phyloP scores from a whole-genome alignment of 192 early-diverging fungal species.

The Obelidium mucronatum region DNA sequence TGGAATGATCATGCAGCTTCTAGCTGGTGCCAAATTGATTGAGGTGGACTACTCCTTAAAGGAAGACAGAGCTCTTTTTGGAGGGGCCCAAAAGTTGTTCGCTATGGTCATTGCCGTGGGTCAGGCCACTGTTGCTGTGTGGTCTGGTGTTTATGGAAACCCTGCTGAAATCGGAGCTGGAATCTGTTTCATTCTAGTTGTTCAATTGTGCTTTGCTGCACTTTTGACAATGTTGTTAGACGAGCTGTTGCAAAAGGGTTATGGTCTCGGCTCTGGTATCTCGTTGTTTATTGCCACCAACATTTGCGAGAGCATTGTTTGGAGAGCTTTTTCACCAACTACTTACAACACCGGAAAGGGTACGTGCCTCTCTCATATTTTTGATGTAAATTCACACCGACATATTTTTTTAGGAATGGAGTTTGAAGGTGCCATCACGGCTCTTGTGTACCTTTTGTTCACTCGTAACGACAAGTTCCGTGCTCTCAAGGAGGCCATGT shows the following conservation, averaged over 20 bases:
- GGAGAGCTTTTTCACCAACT: conserved; percentile 98
- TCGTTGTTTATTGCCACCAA: conserved; percentile 99
- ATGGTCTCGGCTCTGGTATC: conserved; percentile 99
- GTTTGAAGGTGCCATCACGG: conserved; percentile 98
- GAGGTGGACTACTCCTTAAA: conserved; percentile 99
- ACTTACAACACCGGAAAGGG: conserved; percentile 98
- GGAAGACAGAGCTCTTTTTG: conserved; percentile 98
- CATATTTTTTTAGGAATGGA: conserved; percentile 68
- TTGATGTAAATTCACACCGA: not conserved
- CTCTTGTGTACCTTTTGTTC: conserved; percentile 93
- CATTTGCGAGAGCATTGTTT: conserved; percentile 99
- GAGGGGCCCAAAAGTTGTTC: conserved; percentile 99
- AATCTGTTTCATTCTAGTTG: conserved; percentile 93
- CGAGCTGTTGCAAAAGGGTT: conserved; percentile 99
- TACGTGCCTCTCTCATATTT: not conserved
- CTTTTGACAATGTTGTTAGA: conserved; percentile 98
- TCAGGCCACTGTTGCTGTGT: conserved; percentile 97
- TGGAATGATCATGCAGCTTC: conserved; percentile 99
- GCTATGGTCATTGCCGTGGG: conserved; percentile 99
- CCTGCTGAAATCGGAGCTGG: conserved; percentile 96
- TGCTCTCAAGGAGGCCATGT: conserved; percentile 97
- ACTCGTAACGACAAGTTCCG: conserved; percentile 96
- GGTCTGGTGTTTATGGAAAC: conserved; percentile 97
- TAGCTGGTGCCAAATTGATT: conserved; percentile 98
- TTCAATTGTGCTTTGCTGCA: conserved; percentile 97